Evolutionary conservation across 345 rosid species (phyloP), one percentile per base, ranked within the genome.

Genomic region (Brassica nigra): DNA sequence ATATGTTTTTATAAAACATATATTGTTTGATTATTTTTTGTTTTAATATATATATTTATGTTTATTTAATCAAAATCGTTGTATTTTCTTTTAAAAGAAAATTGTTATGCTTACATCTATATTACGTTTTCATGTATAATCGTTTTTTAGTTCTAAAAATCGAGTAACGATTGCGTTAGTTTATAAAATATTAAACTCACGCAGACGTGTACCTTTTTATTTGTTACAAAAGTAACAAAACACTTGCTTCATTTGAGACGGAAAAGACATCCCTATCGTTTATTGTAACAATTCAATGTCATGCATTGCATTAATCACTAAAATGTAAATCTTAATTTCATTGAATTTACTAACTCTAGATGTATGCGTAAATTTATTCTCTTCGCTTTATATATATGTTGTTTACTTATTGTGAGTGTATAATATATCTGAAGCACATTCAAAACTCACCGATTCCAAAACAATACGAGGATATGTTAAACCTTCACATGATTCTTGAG

Each of bases 401-500:
- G 57, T 31, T 62, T 63, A 20, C 15, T 49, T 62, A 39, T 62
- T 27, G 44, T 9, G 12, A 62, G 27, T 34, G 28, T 47, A 47
- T 47, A 11, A 42, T 42, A 42, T 18, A 61, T 62, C 34, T 49
- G 54, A 70, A 70, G 61, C 34, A 29, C 29, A 16, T 29, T 67
- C 44, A 16, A 65, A 76, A 59, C 57, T 62, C 70, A 55, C 6
- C 59, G 18, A 54, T 23, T 6, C 49, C 49, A 42, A 63, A 66
- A 30, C 61, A 23, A 44, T 58, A 78, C 67, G 77, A 79, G 64
- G 68, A 67, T 30, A 6, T 62, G 33, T 57, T 27, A 31, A 64
- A 44, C 68, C 73, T 73, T 79, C 67, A 66, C 66, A 66, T 39
- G n/a, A 39, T 15, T 18, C 23, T 65, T 47, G 11, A 20, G 18